Evolutionary conservation across 805 yeast species (phyloP), one percentile per base, ranked within the genome.

Genomic region (Metschnikowia drakensbergensis): DNA sequence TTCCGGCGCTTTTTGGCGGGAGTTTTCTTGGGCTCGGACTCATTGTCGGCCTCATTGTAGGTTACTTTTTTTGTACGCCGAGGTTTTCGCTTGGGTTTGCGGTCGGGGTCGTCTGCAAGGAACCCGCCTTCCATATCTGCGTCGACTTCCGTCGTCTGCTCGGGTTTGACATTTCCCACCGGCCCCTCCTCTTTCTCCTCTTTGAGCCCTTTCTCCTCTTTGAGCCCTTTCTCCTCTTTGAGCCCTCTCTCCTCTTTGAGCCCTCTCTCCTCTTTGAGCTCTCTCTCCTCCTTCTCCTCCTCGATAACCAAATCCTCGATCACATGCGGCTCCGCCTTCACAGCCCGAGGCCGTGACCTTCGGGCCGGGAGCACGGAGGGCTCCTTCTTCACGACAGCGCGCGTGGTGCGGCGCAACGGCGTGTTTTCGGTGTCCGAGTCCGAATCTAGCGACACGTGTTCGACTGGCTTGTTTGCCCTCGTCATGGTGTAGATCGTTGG

Each of bases 31-130:
- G 30, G 5, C 25, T 25, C 25, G 28, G 22, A 10, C 27, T 51
- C 54, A 13, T 45, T 40, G 25, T 23, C 54, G 30, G 59, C 59
- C 42, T 64, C 69, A 28, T 57, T 54, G 42, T 67, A 66, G 9
- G 64, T 22, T 27, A 53, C 48, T 11, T 45, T n/a, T 27, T 46
- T 48, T 3, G 51, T 40, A 25, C 49, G 46, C 9, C 55, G 53
- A 10, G 39, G n/a, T 27, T 42, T 27, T 13, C 55, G 52, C 28
- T 46, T 47, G 5, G 51, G 48, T n/a, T 48, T 51, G 26, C 48
- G 50, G 23, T 47, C 55, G 3, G 59, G 58, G 31, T 54, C 60
- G 9, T 53, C 47, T 6, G 45, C 47, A n/a, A 56, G 46, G 36
- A 56, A 56, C 3, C 60, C 60, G n/a, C 58, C 59, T 4, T 37